Base-by-base conservation (phyloP, 2,329 filamentous ascomycete genomes). In the Diaporthe longicolla region DNA sequence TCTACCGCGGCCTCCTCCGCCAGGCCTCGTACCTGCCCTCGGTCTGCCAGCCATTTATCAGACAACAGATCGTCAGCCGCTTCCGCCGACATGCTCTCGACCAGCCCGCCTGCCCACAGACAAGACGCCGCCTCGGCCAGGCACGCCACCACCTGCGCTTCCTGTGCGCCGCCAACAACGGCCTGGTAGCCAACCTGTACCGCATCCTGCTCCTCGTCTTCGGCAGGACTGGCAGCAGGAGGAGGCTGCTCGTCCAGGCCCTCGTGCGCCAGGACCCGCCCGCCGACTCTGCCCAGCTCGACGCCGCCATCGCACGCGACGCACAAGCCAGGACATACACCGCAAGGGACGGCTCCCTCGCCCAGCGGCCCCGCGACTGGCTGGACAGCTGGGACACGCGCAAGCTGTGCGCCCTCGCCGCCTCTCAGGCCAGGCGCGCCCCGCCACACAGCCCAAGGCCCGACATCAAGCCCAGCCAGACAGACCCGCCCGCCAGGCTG, bases 1-100 rank as follows among this genome's bases (percentile, higher is more conserved):
- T 90, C 61, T 92, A 91, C 80, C 87, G 91, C 72, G 86, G 89
- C 73, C 82, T 92, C 29, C 87, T 92, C 48, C 89, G 91, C 74
- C 89, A 92, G 82, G 83, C 86, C 52, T 87, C 88, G 37, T 93
- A 93, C 78, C 87, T 92, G 3, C 89, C 90, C 1, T 84, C 84
- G 3, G 81, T 87, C 52, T 88, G 88, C 74, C 86, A 85, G 52
- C 80, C 82, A 3, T 86, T 83, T 71, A 81, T 89, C 70, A 79
- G 82, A 59, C 77, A 82, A 9, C 83, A 83, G 45, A 87, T 91
- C 59, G 82, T 82, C 68, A 74, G 77, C 10, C 84, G 85, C 45
- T 92, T 90, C 78, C 84, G 84, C n/a, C 80, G 81, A 4, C 81
- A 86, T 75, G 80, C 76, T 5, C 35, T 78, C 17, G 77, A 84